phyloP scores from a whole-genome alignment of 345 rosid genomes.

The Anacardium occidentale region DNA sequence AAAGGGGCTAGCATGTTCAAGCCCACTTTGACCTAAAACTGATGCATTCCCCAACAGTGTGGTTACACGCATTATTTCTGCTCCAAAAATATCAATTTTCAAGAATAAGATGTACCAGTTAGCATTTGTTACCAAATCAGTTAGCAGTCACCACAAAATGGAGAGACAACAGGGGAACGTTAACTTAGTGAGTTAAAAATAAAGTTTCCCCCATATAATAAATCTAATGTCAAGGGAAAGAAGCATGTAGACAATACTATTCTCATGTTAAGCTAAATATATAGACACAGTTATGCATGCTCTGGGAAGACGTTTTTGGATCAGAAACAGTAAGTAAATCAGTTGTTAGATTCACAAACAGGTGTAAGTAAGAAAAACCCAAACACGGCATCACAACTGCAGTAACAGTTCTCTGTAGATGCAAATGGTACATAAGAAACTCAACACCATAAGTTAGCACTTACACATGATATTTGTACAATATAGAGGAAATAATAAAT shows the following conservation, averaged over 20 bases:
- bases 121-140: conserved; percentile 72
- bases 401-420: not conserved
- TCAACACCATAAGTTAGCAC: conserved; percentile 13
- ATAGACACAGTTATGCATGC: not conserved
- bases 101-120: conserved; percentile 92
- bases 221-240: conserved; percentile 23
- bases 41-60: conserved; percentile 99
- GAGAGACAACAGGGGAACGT: conserved; percentile 49
- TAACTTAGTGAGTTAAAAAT: conserved; percentile 52
- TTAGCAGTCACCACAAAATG: conserved; percentile 60
- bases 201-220: conserved; percentile 30
- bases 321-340: not conserved
- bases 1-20: conserved; percentile 94
- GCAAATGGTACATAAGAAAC: not conserved
- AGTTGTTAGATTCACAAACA: not conserved
- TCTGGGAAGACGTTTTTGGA: not conserved
- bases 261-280: conserved; percentile 8
- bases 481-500: not conserved
- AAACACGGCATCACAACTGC: not conserved
- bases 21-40: conserved; percentile 95
- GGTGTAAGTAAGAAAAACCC: not conserved
- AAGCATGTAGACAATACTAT: conserved; percentile 11
- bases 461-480: not conserved
- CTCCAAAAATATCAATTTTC: conserved; percentile 96
- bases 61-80: conserved; percentile 99